Conservation (phyloP, 2,329 filamentous ascomycete species). For the Phaeosphaeriaceae sp. region DNA sequence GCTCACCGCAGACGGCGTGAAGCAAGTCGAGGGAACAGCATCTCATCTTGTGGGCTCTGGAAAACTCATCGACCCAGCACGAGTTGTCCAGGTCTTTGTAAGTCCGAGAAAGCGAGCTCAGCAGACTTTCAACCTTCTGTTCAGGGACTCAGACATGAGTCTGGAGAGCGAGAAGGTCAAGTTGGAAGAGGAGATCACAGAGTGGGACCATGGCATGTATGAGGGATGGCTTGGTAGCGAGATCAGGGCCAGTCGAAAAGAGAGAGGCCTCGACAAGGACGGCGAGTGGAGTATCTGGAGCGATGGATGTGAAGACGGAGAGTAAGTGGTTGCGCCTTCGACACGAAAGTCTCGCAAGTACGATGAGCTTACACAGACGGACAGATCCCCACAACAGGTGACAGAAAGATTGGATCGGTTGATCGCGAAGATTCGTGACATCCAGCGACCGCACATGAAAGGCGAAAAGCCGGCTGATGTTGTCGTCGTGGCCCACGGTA, state of each 20-base stretch:
- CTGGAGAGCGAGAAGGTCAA: constrained; percentile 57
- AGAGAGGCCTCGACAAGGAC: constrained; percentile 63
- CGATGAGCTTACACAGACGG: background rate
- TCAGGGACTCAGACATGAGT: constrained; percentile 18
- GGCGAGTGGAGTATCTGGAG: constrained; percentile 82
- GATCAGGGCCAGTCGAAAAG: constrained; percentile 65
- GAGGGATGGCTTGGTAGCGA: constrained; percentile 78
- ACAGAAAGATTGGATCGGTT: constrained; percentile 73
- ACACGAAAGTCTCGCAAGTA: background rate
- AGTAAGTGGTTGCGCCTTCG: constrained; percentile 53
- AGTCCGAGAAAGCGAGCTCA: constrained; percentile 59
- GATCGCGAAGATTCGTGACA: constrained; percentile 73
- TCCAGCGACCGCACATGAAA: constrained; percentile 58
- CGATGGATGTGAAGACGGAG: constrained; percentile 86
- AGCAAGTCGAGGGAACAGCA: constrained; percentile 53
- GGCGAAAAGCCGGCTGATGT: constrained; percentile 65
- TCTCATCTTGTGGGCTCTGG: constrained; percentile 57
- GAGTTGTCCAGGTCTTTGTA: constrained; percentile 57
- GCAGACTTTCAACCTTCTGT: constrained; percentile 58
- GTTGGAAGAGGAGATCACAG: constrained; percentile 74
- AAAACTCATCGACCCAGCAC: constrained; percentile 60
- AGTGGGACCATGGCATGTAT: constrained; percentile 90
- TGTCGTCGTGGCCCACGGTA: constrained; percentile 77
- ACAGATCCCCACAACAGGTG: constrained; percentile 68
- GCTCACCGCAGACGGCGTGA: constrained; percentile 51